These are phyloP conservation scores for Medakamo hakoo DNA, from an alignment of 139 green algal genomes.

Conservation along the genomic window DNA sequence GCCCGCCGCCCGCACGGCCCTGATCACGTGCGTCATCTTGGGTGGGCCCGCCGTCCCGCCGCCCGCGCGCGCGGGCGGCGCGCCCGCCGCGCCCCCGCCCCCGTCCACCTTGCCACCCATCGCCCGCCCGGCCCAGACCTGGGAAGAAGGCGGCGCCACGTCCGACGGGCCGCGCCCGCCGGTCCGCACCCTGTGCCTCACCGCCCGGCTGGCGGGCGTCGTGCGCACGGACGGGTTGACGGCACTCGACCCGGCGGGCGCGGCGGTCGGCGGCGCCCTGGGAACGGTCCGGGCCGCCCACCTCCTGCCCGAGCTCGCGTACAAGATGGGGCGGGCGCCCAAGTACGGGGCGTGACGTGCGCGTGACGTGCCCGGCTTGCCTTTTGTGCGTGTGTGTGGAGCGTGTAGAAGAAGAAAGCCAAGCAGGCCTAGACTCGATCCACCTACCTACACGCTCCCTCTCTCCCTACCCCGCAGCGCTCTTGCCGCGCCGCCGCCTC, in stretches of 20 bases:
- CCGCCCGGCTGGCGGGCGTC: neutral
- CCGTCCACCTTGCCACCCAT: neutral
- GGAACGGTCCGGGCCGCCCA: conserved; percentile 18
- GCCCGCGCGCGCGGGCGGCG: too few relatives aligned
- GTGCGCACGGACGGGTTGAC: neutral
- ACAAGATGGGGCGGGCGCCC: conserved; percentile 42
- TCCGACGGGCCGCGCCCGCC: neutral
- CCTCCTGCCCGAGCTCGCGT: conserved; percentile 46
- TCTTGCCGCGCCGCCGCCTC: too few relatives aligned
- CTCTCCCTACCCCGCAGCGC: too few relatives aligned
- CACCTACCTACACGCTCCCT: too few relatives aligned
- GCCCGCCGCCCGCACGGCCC: too few relatives aligned
- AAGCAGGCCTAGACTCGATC: too few relatives aligned
- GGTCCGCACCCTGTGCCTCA: neutral
- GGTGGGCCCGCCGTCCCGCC: neutral
- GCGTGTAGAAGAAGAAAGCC: neutral
- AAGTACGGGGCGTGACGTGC: conserved; percentile 54
- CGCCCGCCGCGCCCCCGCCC: too few relatives aligned
- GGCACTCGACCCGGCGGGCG: neutral
- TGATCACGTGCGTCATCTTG: neutral
- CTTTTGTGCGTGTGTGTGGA: too few relatives aligned
- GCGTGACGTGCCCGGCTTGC: neutral
- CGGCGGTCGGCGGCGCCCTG: neutral
- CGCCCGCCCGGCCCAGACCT: neutral
- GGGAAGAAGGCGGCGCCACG: neutral